Conservation (phyloP, 441 rosid genomes). For the Biscutella auriculata region DNA sequence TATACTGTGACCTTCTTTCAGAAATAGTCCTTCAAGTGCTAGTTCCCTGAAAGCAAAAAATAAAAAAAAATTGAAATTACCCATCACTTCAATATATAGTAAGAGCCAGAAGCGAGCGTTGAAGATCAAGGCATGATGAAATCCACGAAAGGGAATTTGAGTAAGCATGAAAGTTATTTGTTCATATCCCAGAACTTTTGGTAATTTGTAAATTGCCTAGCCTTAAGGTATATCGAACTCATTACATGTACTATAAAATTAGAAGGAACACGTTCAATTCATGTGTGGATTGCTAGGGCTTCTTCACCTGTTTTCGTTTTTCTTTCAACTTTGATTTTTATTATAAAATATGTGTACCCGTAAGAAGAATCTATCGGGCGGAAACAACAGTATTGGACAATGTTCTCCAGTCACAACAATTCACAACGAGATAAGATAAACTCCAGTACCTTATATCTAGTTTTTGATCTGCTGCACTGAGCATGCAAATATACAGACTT, state of each 20-base stretch:
- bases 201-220: constrained; percentile 5
- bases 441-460: constrained; percentile 79
- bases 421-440: constrained; percentile 9
- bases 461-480: constrained; percentile 76
- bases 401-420: not conserved
- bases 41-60: constrained; percentile 52
- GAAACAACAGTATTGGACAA: not conserved
- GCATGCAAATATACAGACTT: constrained; percentile 88
- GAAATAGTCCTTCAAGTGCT: constrained; percentile 86
- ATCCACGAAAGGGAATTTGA: not conserved
- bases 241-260: constrained; percentile 1
- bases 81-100: not conserved
- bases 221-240: constrained; percentile 6
- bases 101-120: constrained; percentile 1
- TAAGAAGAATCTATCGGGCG: not conserved
- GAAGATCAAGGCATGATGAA: not conserved
- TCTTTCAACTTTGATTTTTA: not conserved
- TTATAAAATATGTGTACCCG: not conserved
- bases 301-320: not conserved
- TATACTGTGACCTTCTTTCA: constrained; percentile 35
- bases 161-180: not conserved
- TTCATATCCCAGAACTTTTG: not conserved
- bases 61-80: not conserved
- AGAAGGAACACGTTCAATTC: not conserved
- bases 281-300: not conserved